Conservation (phyloP, 192 early-diverging fungal species). For the Mortierella claussenii region DNA sequence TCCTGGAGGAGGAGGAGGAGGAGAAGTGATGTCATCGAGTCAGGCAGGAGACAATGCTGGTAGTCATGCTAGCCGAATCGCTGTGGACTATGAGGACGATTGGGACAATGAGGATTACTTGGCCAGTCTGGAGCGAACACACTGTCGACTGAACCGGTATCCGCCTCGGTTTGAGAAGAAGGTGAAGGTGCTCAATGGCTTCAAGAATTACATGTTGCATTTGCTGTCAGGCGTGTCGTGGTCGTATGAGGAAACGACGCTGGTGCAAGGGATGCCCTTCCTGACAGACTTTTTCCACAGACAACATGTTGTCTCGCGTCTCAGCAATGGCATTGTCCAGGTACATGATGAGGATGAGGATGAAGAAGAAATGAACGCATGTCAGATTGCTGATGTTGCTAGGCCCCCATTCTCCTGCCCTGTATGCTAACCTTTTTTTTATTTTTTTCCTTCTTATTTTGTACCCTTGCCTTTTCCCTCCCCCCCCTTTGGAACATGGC, state of each 20-base stretch:
- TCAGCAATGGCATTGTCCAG: slow-evolving; percentile 48
- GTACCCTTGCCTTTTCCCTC: too few species aligned
- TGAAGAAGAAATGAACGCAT: too few species aligned
- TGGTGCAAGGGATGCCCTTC: slow-evolving; percentile 29
- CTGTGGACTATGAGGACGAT: slow-evolving; percentile 11
- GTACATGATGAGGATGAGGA: too few species aligned
- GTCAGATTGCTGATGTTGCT: too few species aligned
- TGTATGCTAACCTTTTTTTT: too few species aligned
- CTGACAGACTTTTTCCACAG: slow-evolving; percentile 29
- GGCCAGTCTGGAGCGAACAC: slow-evolving; percentile 3
- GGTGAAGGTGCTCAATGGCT: slow-evolving; percentile 9
- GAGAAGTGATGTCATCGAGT: neutral
- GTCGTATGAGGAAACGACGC: slow-evolving; percentile 16
- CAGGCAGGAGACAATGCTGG: neutral
- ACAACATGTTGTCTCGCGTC: slow-evolving; percentile 25
- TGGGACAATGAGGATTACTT: slow-evolving; percentile 29
- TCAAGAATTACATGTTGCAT: slow-evolving; percentile 37
- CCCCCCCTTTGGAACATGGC: too few species aligned
- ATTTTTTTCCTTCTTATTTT: too few species aligned
- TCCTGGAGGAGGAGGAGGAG: too few species aligned
- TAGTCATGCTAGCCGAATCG: neutral
- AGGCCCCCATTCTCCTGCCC: too few species aligned
- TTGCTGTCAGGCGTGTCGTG: slow-evolving; percentile 13
- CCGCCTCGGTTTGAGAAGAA: slow-evolving; percentile 24
- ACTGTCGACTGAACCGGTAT: slow-evolving; percentile 12